Evolutionary conservation across 495 filamentous ascomycete genomes (phyloP).

Genomic region (Tuber microsphaerosporum): DNA sequence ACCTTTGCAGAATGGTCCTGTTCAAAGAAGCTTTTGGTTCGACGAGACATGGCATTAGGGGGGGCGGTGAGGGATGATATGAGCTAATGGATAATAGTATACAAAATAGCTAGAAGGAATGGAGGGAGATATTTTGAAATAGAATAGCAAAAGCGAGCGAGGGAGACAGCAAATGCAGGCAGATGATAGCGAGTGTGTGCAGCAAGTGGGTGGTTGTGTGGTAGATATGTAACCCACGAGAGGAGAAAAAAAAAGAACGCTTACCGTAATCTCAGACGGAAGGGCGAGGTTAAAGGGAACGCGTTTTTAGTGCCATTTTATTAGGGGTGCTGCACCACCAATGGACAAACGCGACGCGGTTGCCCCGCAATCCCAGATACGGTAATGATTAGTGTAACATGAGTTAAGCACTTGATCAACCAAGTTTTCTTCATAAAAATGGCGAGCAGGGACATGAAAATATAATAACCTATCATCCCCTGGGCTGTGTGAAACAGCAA

Average conservation of each 20-base stretch:
- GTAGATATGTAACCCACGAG: neutral
- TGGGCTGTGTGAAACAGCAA: no score
- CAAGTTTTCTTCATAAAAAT: neutral
- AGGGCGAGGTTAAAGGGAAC: neutral
- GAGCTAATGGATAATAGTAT: slow-evolving; percentile 24
- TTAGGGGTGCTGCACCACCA: neutral
- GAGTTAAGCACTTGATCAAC: neutral
- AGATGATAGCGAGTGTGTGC: neutral
- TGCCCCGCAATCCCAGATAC: neutral
- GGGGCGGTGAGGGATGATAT: neutral
- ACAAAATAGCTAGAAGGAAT: slow-evolving; percentile 7
- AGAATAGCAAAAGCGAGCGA: slow-evolving; percentile 14
- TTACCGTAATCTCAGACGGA: no score
- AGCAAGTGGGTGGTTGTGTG: neutral
- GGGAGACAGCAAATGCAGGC: slow-evolving; percentile 11
- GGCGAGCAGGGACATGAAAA: neutral
- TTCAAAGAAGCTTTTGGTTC: slow-evolving; percentile 40
- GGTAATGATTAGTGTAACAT: neutral
- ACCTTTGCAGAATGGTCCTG: slow-evolving; percentile 40
- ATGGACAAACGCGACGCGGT: neutral
- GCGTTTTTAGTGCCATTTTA: neutral
- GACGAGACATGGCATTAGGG: slow-evolving; percentile 35
- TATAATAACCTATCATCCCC: neutral
- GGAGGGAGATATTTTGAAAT: slow-evolving; percentile 1
- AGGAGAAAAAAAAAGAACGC: neutral